Evolutionary conservation across 306 rosid genomes (phyloP).

Genomic region (Elaeagnus macrophylla): DNA sequence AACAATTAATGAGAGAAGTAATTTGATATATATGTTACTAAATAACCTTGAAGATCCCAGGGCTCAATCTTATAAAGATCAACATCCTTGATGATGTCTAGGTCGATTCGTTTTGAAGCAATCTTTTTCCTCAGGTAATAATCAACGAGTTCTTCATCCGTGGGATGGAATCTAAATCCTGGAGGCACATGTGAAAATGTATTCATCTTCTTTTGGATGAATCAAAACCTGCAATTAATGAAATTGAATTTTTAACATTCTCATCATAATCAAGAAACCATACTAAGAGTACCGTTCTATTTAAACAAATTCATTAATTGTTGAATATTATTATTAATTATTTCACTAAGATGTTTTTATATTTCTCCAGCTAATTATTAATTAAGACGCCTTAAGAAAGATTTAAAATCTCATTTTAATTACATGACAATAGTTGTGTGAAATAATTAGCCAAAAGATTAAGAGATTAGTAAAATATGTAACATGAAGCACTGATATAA

Average conservation of each 20-base stretch:
- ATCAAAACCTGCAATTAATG: constrained; percentile 36
- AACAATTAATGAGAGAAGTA: background rate
- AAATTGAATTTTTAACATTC: background rate
- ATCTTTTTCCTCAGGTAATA: constrained; percentile 74
- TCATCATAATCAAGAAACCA: too few relatives aligned
- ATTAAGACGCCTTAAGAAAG: too few relatives aligned
- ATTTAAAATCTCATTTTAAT: too few relatives aligned
- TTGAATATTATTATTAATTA: too few relatives aligned
- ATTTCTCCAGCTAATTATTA: too few relatives aligned
- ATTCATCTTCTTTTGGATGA: constrained; percentile 36
- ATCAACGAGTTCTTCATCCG: constrained; percentile 93
- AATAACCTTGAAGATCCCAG: constrained; percentile 88
- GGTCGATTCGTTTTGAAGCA: constrained; percentile 62
- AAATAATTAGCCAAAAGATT: too few relatives aligned
- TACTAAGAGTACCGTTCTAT: too few relatives aligned
- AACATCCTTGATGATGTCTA: constrained; percentile 73
- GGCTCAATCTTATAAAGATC: constrained; percentile 92
- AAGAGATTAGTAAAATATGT: too few relatives aligned
- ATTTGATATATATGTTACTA: background rate
- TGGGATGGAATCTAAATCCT: constrained; percentile 88
- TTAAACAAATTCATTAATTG: too few relatives aligned
- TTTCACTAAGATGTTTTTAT: too few relatives aligned
- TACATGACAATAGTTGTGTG: too few relatives aligned
- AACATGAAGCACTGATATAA: too few relatives aligned
- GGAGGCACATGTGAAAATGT: constrained; percentile 77